These are phyloP conservation scores for Penicillium paradoxum DNA, from an alignment of 495 filamentous ascomycete genomes.

Conservation along the genomic window DNA sequence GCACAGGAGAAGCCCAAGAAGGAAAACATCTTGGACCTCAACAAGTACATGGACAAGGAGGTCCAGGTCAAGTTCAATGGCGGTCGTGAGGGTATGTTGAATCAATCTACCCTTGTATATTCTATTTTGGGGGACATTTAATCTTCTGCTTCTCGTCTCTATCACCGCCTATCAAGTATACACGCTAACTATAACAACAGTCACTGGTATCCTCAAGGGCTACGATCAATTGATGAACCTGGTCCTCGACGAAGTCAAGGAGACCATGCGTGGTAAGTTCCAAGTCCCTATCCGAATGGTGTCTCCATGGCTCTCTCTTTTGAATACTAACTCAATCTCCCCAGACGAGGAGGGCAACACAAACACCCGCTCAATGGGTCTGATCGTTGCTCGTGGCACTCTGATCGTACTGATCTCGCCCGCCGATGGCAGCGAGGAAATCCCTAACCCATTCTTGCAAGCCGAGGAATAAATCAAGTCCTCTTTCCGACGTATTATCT, in stretches of 20 bases:
- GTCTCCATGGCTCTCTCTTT: background rate
- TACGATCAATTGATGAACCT: conserved; percentile 98
- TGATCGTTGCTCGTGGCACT: conserved; percentile 90
- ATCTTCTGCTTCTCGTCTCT: background rate
- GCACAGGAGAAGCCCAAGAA: conserved; percentile 80
- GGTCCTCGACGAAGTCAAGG: conserved; percentile 90
- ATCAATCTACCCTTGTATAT: conserved; percentile 5
- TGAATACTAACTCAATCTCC: conserved; percentile 18
- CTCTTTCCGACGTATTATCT: background rate
- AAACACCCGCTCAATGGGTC: conserved; percentile 73
- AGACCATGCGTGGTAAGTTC: conserved; percentile 70
- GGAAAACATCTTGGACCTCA: conserved; percentile 93
- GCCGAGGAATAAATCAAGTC: conserved; percentile 48
- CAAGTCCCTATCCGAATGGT: background rate
- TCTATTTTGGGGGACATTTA: background rate
- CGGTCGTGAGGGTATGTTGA: conserved; percentile 73
- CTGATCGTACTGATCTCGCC: conserved; percentile 89
- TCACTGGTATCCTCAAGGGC: conserved; percentile 83
- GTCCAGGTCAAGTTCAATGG: conserved; percentile 95
- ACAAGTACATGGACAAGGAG: conserved; percentile 93
- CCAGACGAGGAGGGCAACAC: conserved; percentile 87
- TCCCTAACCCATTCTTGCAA: conserved; percentile 86
- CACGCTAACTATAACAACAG: conserved; percentile 39
- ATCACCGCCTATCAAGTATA: conserved; percentile 2
- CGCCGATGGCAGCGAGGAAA: conserved; percentile 89